Evolutionary conservation across 345 rosid genomes (phyloP), one percentile per base, ranked within the genome.

Genomic region (Citrus mangshanensis): DNA sequence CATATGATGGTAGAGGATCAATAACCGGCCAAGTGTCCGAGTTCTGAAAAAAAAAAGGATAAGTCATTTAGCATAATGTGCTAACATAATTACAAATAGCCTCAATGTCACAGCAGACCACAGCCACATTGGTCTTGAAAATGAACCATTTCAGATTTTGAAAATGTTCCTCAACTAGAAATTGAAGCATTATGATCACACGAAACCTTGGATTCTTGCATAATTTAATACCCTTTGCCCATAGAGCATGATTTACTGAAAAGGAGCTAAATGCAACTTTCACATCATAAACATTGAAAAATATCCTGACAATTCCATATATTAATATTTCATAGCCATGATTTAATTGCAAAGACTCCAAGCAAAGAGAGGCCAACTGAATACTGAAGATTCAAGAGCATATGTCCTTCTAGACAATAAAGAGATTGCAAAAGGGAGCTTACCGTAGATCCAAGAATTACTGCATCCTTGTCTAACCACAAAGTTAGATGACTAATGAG

Each of bases 1-100:
- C 99, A 81, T 96, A 96, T 67, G 99, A 96, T 61, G 99, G 98
- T 74, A 96, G 86, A 56, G 99, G 94, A 84, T 94, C 97, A 81
- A 96, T 88, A 82, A 94, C 85, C 0, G 99, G 99, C 99, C 99
- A 96, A 86, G 91, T 85, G 82, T 85, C 91, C 30, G 93, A 79
- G 78, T 85, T 82, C 99, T 96, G 86, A 78, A 82, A 83, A 35
- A 34, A 37, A 84, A 66, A 61, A 65, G 65, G 64, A 54, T 55
- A 56, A 75, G 46, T 61, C 27, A 34, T 68, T 84, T 16, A 80
- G 64, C 42, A 37, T 22, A 42, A 71, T 25, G 67, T 70, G 61
- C 79, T 72, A 78, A 77, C 60, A 67, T 67, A 38, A 66, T 25
- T 55, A 54, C 37, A 30, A 62, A 51, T 4, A 28, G 61, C 30